phyloP scores from a whole-genome alignment of 345 rosid species.

The Leavenworthia alabamica region DNA sequence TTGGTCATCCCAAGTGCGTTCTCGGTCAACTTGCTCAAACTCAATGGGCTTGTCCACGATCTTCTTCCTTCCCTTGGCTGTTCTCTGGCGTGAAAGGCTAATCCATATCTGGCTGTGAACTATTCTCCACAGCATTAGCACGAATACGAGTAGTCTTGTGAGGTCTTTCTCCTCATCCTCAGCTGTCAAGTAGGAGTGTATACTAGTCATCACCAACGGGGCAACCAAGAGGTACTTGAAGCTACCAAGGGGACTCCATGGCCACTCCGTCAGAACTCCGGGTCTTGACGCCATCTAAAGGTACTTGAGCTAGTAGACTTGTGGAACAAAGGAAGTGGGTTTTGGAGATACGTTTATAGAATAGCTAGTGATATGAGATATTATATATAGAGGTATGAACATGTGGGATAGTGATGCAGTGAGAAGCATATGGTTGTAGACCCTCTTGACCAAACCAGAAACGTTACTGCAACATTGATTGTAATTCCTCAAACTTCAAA shows the following conservation, averaged over 20 bases:
- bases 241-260: constrained; percentile 57
- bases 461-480: not conserved
- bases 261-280: constrained; percentile 62
- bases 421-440: not conserved
- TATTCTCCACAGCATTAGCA: constrained; percentile 45
- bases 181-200: constrained; percentile 26
- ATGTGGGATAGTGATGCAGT: not conserved
- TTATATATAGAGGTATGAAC: not conserved
- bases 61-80: constrained; percentile 51
- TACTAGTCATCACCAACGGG: constrained; percentile 36
- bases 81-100: constrained; percentile 48
- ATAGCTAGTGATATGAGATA: too few relatives aligned
- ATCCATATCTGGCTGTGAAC: constrained; percentile 71
- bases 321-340: not conserved
- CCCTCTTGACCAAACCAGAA: not conserved
- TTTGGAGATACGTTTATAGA: not conserved
- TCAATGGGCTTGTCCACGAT: constrained; percentile 63
- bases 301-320: not conserved
- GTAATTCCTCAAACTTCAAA: constrained; percentile 11
- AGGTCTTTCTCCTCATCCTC: constrained; percentile 38
- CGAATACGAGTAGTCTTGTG: constrained; percentile 30
- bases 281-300: constrained; percentile 52
- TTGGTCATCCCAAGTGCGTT: constrained; percentile 42
- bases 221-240: constrained; percentile 52
- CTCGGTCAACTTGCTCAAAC: constrained; percentile 76